Evolutionary conservation across 331 rosid genomes (phyloP).

Genomic region (Cydonia oblonga): DNA sequence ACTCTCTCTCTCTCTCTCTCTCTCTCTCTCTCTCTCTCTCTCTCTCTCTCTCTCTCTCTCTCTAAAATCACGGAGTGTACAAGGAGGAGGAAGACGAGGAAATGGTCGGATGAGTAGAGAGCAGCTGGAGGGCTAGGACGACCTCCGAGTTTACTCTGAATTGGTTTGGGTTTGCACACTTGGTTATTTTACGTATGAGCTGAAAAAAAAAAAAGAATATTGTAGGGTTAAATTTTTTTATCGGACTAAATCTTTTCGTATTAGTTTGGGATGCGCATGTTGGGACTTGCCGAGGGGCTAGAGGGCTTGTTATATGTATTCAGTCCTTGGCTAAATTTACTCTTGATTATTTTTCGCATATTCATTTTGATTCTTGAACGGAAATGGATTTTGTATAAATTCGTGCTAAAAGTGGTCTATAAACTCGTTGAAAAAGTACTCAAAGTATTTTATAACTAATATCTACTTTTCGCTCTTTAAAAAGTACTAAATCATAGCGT

Average conservation of each 20-base stretch:
- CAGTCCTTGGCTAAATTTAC: background rate
- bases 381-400: too few species aligned
- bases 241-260: too few species aligned
- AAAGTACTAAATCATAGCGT: too few species aligned
- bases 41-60: conserved; percentile 8
- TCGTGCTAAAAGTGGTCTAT: background rate
- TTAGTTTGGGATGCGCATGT: background rate
- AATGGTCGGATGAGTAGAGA: background rate
- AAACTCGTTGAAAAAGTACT: background rate
- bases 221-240: background rate
- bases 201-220: too few species aligned
- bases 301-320: background rate
- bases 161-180: background rate
- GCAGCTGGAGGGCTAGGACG: background rate
- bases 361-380: too few species aligned
- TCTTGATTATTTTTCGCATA: too few species aligned
- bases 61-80: background rate
- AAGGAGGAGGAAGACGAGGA: background rate
- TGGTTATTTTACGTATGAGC: background rate
- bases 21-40: too few species aligned
- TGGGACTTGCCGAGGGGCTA: background rate
- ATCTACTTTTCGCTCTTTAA: too few species aligned
- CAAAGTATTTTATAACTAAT: background rate
- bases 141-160: background rate
- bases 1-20: too few species aligned